These are phyloP conservation scores for Microdochium paspali DNA, from an alignment of 2,329 filamentous ascomycete species.

Conservation along the genomic window DNA sequence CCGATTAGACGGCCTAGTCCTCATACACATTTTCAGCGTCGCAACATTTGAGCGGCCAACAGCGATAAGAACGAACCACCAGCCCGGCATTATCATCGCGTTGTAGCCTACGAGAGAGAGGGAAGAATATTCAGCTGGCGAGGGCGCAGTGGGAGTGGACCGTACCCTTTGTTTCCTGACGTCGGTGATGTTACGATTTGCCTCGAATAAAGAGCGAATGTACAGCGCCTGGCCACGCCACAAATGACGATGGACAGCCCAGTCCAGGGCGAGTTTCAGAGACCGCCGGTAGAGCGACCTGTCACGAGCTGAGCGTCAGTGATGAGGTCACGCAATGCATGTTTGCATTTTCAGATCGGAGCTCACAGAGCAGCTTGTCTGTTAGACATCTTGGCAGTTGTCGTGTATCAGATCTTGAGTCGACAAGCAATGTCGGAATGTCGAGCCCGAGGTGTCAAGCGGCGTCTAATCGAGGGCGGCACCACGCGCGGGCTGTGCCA, in stretches of 20 bases:
- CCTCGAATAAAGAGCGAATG: conserved; percentile 90
- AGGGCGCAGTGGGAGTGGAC: neutral
- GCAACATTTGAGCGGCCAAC: no score
- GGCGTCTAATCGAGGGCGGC: neutral
- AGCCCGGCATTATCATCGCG: no score
- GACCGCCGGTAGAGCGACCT: conserved; percentile 83
- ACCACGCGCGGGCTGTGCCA: neutral
- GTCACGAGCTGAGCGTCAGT: neutral
- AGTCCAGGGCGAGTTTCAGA: conserved; percentile 88
- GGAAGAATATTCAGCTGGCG: neutral
- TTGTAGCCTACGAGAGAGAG: neutral
- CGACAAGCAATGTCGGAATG: neutral
- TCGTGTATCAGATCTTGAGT: neutral
- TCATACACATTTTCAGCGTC: no score
- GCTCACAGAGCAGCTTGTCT: conserved; percentile 42
- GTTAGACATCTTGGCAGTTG: conserved; percentile 27
- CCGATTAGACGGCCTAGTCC: no score
- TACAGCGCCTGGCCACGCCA: conserved; percentile 97
- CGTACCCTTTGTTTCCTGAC: conserved; percentile 77
- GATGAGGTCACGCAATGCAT: neutral
- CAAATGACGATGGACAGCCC: conserved; percentile 83
- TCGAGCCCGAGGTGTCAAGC: neutral
- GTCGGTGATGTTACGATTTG: conserved; percentile 77
- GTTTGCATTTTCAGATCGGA: neutral
- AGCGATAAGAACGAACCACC: no score